A percentile compares a stretch with the other conserved stretches of the same genome.
Conservation (phyloP, 495 filamentous ascomycete species). For the Physcia stellaris region DNA sequence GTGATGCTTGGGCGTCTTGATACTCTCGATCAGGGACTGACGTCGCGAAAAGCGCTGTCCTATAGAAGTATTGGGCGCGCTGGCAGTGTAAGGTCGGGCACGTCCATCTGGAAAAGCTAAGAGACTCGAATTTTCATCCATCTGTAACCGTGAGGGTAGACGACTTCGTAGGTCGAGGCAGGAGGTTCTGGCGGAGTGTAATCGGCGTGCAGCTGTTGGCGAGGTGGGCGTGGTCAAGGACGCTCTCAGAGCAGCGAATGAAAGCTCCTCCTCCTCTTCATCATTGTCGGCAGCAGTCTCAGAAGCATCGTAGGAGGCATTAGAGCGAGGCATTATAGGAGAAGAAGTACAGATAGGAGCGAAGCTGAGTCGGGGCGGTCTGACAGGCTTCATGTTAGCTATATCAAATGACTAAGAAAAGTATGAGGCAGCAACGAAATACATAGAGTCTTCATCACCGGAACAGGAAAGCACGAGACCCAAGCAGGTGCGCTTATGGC, state of each 20-base stretch:
- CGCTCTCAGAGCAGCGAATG: constrained; percentile 4
- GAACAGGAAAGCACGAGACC: constrained; percentile 9
- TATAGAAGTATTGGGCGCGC: constrained; percentile 13
- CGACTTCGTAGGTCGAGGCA: constrained; percentile 16
- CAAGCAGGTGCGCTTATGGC: constrained; percentile 2
- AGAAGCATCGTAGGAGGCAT: constrained; percentile 5
- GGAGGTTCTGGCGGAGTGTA: constrained; percentile 14
- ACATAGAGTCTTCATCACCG: constrained; percentile 11
- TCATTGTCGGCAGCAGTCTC: constrained; percentile 1
- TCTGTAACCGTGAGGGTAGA: constrained; percentile 11
- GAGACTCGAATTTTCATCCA: constrained; percentile 17
- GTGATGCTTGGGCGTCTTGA: constrained; percentile 46
- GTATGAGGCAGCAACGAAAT: constrained; percentile 4
- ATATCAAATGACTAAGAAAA: constrained; percentile 2
- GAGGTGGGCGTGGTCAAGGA: constrained; percentile 8
- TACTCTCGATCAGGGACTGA: constrained; percentile 21
- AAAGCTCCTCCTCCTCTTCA: constrained; percentile 12
- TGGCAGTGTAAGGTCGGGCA: constrained; percentile 14
- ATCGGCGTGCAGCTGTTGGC: constrained; percentile 10
- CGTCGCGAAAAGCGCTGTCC: constrained; percentile 9
- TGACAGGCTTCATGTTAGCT: constrained; percentile 12
- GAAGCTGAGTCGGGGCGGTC: constrained; percentile 9
- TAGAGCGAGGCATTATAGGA: constrained; percentile 14
- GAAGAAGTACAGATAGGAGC: constrained; percentile 7
- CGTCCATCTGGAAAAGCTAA: constrained; percentile 11